Base-by-base conservation (phyloP, 768 basidiomycete species). In the Terana coerulea region DNA sequence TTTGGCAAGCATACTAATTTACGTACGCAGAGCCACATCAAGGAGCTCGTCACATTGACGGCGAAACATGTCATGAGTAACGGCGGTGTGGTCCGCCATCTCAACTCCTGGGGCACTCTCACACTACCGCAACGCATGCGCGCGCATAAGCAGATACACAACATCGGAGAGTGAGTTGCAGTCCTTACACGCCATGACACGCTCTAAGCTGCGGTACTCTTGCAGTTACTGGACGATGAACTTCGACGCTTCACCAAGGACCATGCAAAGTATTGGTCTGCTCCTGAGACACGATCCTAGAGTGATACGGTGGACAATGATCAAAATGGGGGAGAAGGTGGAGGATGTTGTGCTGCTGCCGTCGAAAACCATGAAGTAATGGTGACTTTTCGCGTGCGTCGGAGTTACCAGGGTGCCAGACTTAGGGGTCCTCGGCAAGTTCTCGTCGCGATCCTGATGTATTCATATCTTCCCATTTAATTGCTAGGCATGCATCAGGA, bases 211-310 rank as follows among this genome's bases (percentile, higher is more conserved):
- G 3, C 28, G 21, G n/a, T n/a, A n/a, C 12, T 9, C 29, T 10
- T 21, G 2, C 41, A 59, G 92, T 60, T 93, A 93, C 66, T 95
- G 91, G 91, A 84, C 87, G 3, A 79, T 95, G 74, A 80, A 91
- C 63, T 95, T 94, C 65, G 93, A 95, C 72, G 81, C 89, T 3
- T 86, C 87, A 8, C 92, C 92, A 10, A 73, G 73, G 33, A 83
- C 81, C 0, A 72, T 95, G 43, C 71, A 73, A 5, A 72, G 77
- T 0, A 72, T 95, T n/a, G 81, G 83, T 58, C 68, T 72, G 8
- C 73, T 86, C 50, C 77, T 95, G 66, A 81, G 86, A 7, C 75
- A 75, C 47, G 93, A 95, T 61, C 91, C 91, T 10, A 80, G 86
- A 28, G 89, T 95, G 12, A 72, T 95, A 48, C 79, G 91, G 17